Evolutionary conservation across 2,329 filamentous ascomycete genomes (phyloP), one percentile per base, ranked within the genome.

Genomic region (Trichophyton equinum): DNA sequence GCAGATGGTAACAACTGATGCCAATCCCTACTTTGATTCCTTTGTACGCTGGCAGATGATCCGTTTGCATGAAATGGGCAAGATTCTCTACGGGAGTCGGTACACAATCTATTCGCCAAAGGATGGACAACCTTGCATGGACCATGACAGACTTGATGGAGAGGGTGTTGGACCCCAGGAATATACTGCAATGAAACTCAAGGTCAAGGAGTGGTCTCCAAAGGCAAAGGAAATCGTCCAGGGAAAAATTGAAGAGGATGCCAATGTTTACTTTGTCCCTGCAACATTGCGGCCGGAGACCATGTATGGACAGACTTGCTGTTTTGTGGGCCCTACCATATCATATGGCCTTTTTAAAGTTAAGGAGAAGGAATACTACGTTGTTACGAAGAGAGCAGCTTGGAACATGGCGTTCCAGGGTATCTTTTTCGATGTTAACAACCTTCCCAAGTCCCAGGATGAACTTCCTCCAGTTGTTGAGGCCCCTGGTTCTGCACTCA

Each of bases 31-130:
- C 78, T 99, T 95, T 72, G 92, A 99, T 72, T 83, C 89, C 3
- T 99, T 99, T 70, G 87, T 97, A 46, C 80, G 89, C 69, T 99
- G 94, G 94, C 94, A 97, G 76, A 96, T 97, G 89, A 91, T 88
- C 73, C 87, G 89, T 65, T 81, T 97, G 58, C 89, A 88, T 75
- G 88, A 94, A 71, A 78, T 96, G 64, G 83, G 88, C 69, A 97
- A 96, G 80, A 92, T 97, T 76, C 89, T 91, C 76, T 95, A 94
- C 69, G 91, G 90, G 60, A 94, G 90, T 78, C 80, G 91, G 68
- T 96, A 96, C 74, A 97, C 92, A 5, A 87, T 97, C 65, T 95
- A 96, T 79, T 89, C 85, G 22, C 88, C 89, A 62, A 95, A 95
- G 76, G 90, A 95, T 68, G 87, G 87, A 36, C 89, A 94, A 72